Conservation (phyloP, 2,329 filamentous ascomycete genomes). For the Penicillium frequentans region DNA sequence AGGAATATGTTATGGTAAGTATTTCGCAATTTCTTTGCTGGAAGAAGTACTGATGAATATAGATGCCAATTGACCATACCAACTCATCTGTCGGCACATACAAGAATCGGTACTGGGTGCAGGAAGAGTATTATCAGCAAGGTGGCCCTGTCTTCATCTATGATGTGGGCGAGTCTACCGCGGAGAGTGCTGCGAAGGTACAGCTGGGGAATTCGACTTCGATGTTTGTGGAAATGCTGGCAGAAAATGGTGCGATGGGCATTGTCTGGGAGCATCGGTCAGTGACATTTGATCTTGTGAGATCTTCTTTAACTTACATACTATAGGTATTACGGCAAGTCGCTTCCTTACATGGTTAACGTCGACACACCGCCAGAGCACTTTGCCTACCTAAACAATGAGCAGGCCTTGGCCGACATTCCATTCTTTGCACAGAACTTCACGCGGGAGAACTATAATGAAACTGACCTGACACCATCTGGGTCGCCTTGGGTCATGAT, state of each 20-base stretch:
- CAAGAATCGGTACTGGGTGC: conserved; percentile 57
- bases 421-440: conserved; percentile 47
- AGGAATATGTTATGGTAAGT: conserved; percentile 13
- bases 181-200: conserved; percentile 40
- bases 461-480: conserved; percentile 40
- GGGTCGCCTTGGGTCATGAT: conserved; percentile 48
- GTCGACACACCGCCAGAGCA: conserved; percentile 38
- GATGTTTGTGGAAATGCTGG: conserved; percentile 32
- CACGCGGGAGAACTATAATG: conserved; percentile 28
- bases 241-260: conserved; percentile 40
- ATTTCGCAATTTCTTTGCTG: neutral
- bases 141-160: conserved; percentile 56
- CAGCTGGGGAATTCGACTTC: conserved; percentile 30
- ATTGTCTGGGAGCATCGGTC: conserved; percentile 47
- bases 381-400: conserved; percentile 44
- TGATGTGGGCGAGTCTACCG: conserved; percentile 49
- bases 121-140: conserved; percentile 55
- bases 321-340: conserved; percentile 45
- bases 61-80: conserved; percentile 37
- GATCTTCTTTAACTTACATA: conserved; percentile 4
- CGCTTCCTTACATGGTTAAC: conserved; percentile 38
- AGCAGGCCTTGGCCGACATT: conserved; percentile 47
- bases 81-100: conserved; percentile 48
- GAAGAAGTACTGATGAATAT: neutral
- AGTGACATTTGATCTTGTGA: neutral